These are phyloP conservation scores for Penicillium parvum DNA, from an alignment of 495 filamentous ascomycete species.

Conservation along the genomic window DNA sequence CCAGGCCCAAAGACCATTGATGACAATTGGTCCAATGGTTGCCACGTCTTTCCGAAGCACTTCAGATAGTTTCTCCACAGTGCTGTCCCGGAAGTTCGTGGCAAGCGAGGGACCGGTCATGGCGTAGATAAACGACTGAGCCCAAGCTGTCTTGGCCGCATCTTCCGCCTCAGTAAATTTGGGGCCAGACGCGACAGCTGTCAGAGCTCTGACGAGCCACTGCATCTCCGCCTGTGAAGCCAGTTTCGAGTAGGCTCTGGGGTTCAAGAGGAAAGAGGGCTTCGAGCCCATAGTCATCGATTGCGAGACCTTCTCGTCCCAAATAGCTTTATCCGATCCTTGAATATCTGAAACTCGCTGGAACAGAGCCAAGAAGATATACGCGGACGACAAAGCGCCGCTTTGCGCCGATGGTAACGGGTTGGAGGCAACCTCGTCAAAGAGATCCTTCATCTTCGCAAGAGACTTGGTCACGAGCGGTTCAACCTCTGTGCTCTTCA, in stretches of 20 bases:
- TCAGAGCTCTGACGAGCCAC: conserved; percentile 71
- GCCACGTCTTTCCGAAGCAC: conserved; percentile 53
- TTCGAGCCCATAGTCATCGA: conserved; percentile 64
- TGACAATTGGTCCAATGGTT: conserved; percentile 53
- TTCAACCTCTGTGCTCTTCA: conserved; percentile 40
- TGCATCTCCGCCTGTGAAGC: conserved; percentile 62
- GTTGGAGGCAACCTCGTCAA: conserved; percentile 71
- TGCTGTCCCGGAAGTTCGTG: conserved; percentile 53
- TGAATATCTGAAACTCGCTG: conserved; percentile 28
- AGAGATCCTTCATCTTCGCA: conserved; percentile 65
- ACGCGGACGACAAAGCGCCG: conserved; percentile 69
- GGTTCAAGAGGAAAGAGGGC: conserved; percentile 79
- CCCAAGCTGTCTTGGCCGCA: conserved; percentile 58
- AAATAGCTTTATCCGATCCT: conserved; percentile 30
- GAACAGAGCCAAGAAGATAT: conserved; percentile 63
- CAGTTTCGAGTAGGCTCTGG: conserved; percentile 76
- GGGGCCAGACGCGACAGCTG: conserved; percentile 49
- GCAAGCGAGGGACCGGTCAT: conserved; percentile 58
- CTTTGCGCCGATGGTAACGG: conserved; percentile 69
- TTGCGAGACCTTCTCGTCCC: conserved; percentile 54
- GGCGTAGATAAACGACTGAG: conserved; percentile 75
- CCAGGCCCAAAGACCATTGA: conserved; percentile 82
- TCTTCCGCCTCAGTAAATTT: conserved; percentile 31
- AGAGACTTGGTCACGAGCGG: conserved; percentile 49
- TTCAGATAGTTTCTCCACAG: conserved; percentile 51